These are phyloP conservation scores for Nicotiana attenuata DNA, from an alignment of 257 asterid genomes.

Conservation along the genomic window DNA sequence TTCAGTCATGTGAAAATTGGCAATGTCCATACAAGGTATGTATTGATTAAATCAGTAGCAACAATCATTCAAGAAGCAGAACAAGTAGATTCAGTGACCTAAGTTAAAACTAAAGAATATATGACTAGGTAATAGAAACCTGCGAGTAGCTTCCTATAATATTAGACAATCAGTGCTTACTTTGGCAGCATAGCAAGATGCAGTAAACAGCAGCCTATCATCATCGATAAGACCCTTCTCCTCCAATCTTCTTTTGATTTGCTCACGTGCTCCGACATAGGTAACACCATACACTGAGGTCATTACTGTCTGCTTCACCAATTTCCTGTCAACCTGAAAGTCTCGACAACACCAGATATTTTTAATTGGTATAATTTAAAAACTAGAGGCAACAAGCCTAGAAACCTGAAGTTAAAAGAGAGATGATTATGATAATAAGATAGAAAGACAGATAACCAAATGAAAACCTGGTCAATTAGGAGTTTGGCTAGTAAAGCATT, in stretches of 20 bases:
- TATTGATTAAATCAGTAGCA: neutral
- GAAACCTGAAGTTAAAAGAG: neutral
- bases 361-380: constrained; percentile 18
- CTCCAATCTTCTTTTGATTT: constrained; percentile 77
- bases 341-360: constrained; percentile 15
- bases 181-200: constrained; percentile 90
- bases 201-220: constrained; percentile 64
- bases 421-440: neutral
- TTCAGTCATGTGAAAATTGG: neutral
- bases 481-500: constrained; percentile 70
- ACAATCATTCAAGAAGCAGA: neutral
- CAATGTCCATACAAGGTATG: neutral
- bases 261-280: constrained; percentile 96
- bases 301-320: constrained; percentile 97
- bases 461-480: constrained; percentile 68
- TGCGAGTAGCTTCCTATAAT: neutral
- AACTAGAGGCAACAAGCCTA: neutral
- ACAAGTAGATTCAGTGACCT: neutral
- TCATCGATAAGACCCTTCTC: constrained; percentile 86
- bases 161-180: constrained; percentile 37
- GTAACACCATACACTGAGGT: constrained; percentile 98
- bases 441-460: constrained; percentile 1
- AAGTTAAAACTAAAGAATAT: neutral
- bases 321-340: constrained; percentile 86
- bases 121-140: neutral